Conservation (phyloP, 768 basidiomycete species). For the Myochromella boudieri region DNA sequence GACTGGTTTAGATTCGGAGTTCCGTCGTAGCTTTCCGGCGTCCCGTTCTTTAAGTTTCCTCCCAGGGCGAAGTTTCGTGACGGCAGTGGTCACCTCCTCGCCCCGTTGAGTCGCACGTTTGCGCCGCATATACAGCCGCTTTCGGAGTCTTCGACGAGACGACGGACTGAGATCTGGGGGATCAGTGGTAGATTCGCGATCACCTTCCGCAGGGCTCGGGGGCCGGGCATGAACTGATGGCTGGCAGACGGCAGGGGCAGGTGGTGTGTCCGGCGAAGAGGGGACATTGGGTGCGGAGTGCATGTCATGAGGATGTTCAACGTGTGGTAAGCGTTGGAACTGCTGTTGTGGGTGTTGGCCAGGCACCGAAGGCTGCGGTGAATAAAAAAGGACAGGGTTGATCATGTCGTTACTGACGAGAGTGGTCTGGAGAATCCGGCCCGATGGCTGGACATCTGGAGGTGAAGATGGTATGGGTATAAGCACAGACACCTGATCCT, state of each 20-base stretch:
- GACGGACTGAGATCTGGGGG: constrained; percentile 38
- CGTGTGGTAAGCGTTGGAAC: constrained; percentile 1
- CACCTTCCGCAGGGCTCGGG: constrained; percentile 12
- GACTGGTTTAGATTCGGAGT: constrained; percentile 10
- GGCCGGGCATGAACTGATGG: constrained; percentile 5
- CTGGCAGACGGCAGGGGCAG: constrained; percentile 5
- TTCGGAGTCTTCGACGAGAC: constrained; percentile 54
- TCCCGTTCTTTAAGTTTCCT: constrained; percentile 23
- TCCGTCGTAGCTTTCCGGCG: too few species aligned
- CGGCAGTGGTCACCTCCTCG: constrained; percentile 24
- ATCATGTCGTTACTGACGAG: constrained; percentile 12
- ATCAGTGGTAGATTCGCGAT: constrained; percentile 12
- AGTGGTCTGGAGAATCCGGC: constrained; percentile 7
- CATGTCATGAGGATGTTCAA: constrained; percentile 2
- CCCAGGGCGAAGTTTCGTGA: constrained; percentile 37
- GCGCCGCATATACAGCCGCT: constrained; percentile 72
- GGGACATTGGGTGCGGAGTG: background rate
- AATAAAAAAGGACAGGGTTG: constrained; percentile 12
- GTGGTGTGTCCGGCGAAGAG: constrained; percentile 5
- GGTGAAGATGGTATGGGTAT: background rate
- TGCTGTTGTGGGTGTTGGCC: constrained; percentile 1
- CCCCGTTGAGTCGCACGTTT: constrained; percentile 56
- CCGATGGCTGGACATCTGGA: constrained; percentile 5
- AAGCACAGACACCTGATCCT: constrained; percentile 15
- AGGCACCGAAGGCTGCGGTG: constrained; percentile 6